These are phyloP conservation scores for Jaapia argillacea DNA, from an alignment of 768 basidiomycete species.

Conservation along the genomic window DNA sequence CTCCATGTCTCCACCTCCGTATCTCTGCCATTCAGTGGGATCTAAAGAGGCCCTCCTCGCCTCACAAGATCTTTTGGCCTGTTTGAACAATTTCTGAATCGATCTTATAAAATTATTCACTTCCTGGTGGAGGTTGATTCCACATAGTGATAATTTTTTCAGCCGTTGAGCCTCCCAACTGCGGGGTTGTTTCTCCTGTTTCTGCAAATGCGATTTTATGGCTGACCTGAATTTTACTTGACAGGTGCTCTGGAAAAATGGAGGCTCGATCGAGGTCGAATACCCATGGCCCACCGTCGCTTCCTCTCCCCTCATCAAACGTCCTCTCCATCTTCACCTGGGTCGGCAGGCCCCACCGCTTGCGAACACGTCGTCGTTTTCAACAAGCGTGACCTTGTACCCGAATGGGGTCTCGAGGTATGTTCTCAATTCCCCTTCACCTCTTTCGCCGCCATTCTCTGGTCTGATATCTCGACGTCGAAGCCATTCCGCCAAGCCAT, in stretches of 20 bases:
- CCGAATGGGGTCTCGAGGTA: slow-evolving; percentile 83
- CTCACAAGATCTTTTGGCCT: too few relatives aligned
- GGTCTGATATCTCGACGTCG: background rate
- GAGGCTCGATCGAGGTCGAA: slow-evolving; percentile 55
- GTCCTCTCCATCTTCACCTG: background rate
- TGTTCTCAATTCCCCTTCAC: too few relatives aligned
- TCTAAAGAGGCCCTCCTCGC: too few relatives aligned
- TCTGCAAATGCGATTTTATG: too few relatives aligned
- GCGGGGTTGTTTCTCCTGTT: too few relatives aligned
- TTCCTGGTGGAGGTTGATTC: too few relatives aligned
- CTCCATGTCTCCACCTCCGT: background rate
- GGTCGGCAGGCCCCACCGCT: background rate
- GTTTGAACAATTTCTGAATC: too few relatives aligned
- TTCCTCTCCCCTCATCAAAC: slow-evolving; percentile 19
- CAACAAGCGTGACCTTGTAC: slow-evolving; percentile 89
- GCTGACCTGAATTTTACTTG: too few relatives aligned
- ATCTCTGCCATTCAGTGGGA: too few relatives aligned
- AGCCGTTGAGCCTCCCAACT: too few relatives aligned
- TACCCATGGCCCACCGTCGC: slow-evolving; percentile 30
- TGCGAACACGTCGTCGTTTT: slow-evolving; percentile 87
- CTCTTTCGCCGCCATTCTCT: background rate
- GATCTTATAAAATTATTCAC: too few relatives aligned
- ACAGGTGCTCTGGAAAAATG: slow-evolving; percentile 59
- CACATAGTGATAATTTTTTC: too few relatives aligned
- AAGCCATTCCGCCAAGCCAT: slow-evolving; percentile 73